phyloP scores from a whole-genome alignment of 2,329 filamentous ascomycete genomes.

The Neonectria hederae region DNA sequence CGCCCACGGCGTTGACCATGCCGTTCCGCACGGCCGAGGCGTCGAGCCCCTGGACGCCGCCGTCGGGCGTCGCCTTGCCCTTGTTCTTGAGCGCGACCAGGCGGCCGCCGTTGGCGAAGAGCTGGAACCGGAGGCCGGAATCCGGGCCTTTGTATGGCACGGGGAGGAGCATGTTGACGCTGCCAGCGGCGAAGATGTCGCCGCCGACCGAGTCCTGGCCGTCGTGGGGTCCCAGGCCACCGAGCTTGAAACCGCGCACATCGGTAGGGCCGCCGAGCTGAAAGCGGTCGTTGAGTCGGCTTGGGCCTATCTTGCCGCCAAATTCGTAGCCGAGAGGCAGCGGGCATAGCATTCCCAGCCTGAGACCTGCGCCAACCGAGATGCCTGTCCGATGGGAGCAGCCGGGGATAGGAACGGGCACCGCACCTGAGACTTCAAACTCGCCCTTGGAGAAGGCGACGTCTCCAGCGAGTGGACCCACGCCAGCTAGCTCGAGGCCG shows the following conservation, averaged over 20 bases:
- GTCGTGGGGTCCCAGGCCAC: conserved; percentile 88
- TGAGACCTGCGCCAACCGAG: conserved; percentile 82
- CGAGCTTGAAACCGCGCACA: conserved; percentile 91
- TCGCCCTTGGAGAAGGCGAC: conserved; percentile 96
- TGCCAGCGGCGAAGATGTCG: conserved; percentile 90
- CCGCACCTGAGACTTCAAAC: conserved; percentile 78
- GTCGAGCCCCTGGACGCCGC: conserved; percentile 46
- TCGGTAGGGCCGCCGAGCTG: conserved; percentile 93
- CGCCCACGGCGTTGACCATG: conserved; percentile 70
- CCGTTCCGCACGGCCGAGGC: conserved; percentile 60
- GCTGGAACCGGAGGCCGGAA: conserved; percentile 85
- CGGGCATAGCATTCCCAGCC: conserved; percentile 85
- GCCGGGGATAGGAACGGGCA: conserved; percentile 78
- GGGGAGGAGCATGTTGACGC: conserved; percentile 85
- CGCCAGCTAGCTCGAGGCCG: conserved; percentile 84
- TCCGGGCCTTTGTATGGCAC: conserved; percentile 84
- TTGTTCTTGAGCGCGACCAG: conserved; percentile 77
- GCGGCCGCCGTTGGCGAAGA: conserved; percentile 91
- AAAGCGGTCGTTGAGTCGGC: conserved; percentile 93
- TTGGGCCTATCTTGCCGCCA: conserved; percentile 66
- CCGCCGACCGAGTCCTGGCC: conserved; percentile 87
- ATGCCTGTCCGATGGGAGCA: conserved; percentile 77
- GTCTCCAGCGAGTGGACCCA: conserved; percentile 84
- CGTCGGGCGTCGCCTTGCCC: conserved; percentile 56
- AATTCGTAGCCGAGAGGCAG: conserved; percentile 70